A percentile compares a stretch with the other conserved stretches of the same genome.
Conservation (phyloP, 805 yeast genomes). For the Starmerella bacillaris region DNA sequence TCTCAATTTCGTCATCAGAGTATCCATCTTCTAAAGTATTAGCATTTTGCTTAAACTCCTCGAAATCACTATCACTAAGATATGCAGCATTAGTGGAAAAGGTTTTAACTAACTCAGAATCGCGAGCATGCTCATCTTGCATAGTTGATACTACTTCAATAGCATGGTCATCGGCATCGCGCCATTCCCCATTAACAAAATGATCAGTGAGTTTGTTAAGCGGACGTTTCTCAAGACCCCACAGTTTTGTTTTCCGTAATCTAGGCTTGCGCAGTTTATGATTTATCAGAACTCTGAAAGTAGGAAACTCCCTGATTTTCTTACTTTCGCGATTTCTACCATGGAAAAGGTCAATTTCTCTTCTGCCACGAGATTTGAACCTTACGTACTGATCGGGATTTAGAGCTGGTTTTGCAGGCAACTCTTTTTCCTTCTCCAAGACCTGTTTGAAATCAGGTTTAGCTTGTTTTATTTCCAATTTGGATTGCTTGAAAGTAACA, state of each 20-base stretch:
- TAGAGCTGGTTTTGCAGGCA: slow-evolving; percentile 25
- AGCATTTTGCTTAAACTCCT: slow-evolving; percentile 15
- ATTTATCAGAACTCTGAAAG: slow-evolving; percentile 41
- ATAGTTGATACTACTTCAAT: slow-evolving; percentile 35
- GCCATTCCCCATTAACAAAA: slow-evolving; percentile 55
- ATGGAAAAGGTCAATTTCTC: slow-evolving; percentile 25
- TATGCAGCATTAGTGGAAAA: too few species aligned
- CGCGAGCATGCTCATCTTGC: slow-evolving; percentile 19
- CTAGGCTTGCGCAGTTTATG: slow-evolving; percentile 42
- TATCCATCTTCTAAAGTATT: slow-evolving; percentile 21
- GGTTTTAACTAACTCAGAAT: slow-evolving; percentile 7
- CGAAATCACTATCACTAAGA: slow-evolving; percentile 19
- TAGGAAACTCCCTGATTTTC: slow-evolving; percentile 33
- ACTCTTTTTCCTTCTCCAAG: slow-evolving; percentile 30
- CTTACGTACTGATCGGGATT: slow-evolving; percentile 19
- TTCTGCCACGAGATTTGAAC: slow-evolving; percentile 21
- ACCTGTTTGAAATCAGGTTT: slow-evolving; percentile 29
- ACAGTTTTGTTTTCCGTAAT: slow-evolving; percentile 57
- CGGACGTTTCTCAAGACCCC: slow-evolving; percentile 63
- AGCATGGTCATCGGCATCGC: slow-evolving; percentile 60
- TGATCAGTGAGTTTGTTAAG: slow-evolving; percentile 39
- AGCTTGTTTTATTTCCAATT: slow-evolving; percentile 44
- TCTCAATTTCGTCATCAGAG: slow-evolving; percentile 31
- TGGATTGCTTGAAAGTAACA: slow-evolving; percentile 56
- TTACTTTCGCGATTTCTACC: slow-evolving; percentile 48